Evolutionary conservation across 2,329 filamentous ascomycete species (phyloP).

Genomic region (Beauveria sp.): DNA sequence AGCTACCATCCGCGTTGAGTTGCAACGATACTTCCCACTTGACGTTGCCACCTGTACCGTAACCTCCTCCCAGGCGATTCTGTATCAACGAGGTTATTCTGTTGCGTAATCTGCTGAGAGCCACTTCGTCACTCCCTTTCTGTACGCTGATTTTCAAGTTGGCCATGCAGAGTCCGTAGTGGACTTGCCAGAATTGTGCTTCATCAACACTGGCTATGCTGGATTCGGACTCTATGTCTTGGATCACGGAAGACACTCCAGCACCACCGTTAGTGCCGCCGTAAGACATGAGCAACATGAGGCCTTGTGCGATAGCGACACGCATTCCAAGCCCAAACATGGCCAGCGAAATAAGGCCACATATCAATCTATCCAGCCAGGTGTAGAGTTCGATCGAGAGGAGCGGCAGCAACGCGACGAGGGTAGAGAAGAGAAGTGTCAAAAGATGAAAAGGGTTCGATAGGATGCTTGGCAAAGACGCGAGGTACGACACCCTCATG

Average conservation of each 20-base stretch:
- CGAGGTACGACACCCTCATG: conserved; percentile 78
- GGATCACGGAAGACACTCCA: conserved; percentile 65
- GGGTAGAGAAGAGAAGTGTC: conserved; percentile 75
- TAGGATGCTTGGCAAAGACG: conserved; percentile 74
- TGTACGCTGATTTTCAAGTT: conserved; percentile 74
- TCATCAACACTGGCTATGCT: conserved; percentile 74
- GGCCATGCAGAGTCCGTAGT: conserved; percentile 94
- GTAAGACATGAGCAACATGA: conserved; percentile 96
- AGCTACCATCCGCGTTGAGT: conserved; percentile 40
- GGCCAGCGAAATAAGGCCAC: conserved; percentile 69
- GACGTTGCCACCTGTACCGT: conserved; percentile 69
- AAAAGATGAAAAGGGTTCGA: conserved; percentile 94
- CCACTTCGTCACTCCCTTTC: conserved; percentile 59
- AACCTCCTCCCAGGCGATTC: conserved; percentile 80
- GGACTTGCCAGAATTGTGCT: conserved; percentile 96
- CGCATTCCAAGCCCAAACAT: conserved; percentile 87
- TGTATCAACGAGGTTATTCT: conserved; percentile 72
- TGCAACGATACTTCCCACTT: conserved; percentile 93
- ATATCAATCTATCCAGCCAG: conserved; percentile 77
- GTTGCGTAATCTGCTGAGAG: conserved; percentile 64
- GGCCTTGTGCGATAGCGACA: conserved; percentile 75
- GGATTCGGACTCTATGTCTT: conserved; percentile 76
- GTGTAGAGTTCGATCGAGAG: conserved; percentile 73
- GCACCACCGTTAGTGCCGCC: conserved; percentile 29
- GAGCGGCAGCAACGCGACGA: conserved; percentile 75